phyloP scores from a whole-genome alignment of 2,329 filamentous ascomycete species.

The Cordyceps javanica region DNA sequence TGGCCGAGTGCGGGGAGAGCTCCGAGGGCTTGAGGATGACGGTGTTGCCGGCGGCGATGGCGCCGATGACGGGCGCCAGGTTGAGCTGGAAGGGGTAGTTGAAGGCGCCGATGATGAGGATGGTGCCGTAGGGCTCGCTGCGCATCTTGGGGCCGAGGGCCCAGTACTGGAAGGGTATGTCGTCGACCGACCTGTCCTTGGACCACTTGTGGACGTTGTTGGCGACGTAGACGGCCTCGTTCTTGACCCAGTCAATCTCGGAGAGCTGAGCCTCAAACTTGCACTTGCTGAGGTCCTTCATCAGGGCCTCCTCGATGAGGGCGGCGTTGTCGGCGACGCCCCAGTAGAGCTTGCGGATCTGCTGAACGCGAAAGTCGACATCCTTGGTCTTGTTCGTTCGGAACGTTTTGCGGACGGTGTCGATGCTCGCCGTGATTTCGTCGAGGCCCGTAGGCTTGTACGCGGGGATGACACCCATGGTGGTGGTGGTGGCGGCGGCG shows the following conservation, averaged over 20 bases:
- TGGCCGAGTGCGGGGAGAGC: constrained; percentile 66
- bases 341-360: constrained; percentile 96
- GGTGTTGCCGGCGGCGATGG: constrained; percentile 88
- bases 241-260: constrained; percentile 73
- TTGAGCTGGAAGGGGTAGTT: constrained; percentile 88
- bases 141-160: constrained; percentile 68
- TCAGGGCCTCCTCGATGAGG: constrained; percentile 67
- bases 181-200: constrained; percentile 69
- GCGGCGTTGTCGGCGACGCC: constrained; percentile 71
- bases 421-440: constrained; percentile 56
- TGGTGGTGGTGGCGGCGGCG: too few species aligned
- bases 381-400: constrained; percentile 74
- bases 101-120: constrained; percentile 85
- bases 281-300: constrained; percentile 72
- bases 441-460: constrained; percentile 61
- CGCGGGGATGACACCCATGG: constrained; percentile 37
- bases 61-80: constrained; percentile 74
- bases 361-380: constrained; percentile 72
- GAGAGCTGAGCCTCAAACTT: constrained; percentile 65
- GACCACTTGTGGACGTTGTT: constrained; percentile 76
- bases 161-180: constrained; percentile 63
- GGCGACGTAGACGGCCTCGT: constrained; percentile 73
- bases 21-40: constrained; percentile 89
- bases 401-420: constrained; percentile 62
- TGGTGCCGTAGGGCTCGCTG: constrained; percentile 80